Evolutionary conservation across 202 grass and related monocot species (phyloP), one percentile per base, ranked within the genome.

Genomic region (Hordeum pubiflorum): DNA sequence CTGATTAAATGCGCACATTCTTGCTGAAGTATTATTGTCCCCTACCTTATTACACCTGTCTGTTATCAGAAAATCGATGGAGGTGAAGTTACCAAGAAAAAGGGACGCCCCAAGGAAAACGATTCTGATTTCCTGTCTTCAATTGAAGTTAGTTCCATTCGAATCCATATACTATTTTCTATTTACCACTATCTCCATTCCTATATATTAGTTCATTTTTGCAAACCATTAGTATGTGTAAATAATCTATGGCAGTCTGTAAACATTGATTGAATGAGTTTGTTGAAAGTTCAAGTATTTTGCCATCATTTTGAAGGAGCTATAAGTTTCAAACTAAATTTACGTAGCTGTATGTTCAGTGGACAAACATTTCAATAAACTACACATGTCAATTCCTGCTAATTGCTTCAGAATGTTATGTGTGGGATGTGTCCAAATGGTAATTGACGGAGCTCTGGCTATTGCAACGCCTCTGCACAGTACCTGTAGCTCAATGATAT

Each of bases 121-220:
- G 91, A 94, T 86, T 89, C 87, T 50, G 94, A 97, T 89, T 97
- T 92, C 84, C 71, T 97, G 63, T 97, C 94, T 22, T 94, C 94
- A 74, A 94, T 97, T 76, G 94, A 97, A 77, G 94, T 97, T 72
- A 52, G 74, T 79, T 65, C 79, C 43, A 69, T 71, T 85, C 71
- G 39, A 81, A 38, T 76, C 17, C 43, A 43, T 77, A 48, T 68
- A 17, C 13, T 33, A 17, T 77, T 71, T 70, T 72, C 37, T 88
- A 46, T 85, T 52, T 46, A 4, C 78, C 50, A 79, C 24, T 75
- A 79, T 74, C 18, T 81, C 73, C 41, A 64, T 69, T 27, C 37
- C 13, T 72, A 65, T 33, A 78, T 77, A 63, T 24, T 70, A 87
- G 32, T 27, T 65, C 7, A 11, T 70, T 69, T 61, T 39, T 34